A percentile compares a stretch with the other conserved stretches of the same genome.
Evolutionary conservation across 225 moss, liverwort and hornwort species (phyloP).

Genomic region (Polytrichum formosum): DNA sequence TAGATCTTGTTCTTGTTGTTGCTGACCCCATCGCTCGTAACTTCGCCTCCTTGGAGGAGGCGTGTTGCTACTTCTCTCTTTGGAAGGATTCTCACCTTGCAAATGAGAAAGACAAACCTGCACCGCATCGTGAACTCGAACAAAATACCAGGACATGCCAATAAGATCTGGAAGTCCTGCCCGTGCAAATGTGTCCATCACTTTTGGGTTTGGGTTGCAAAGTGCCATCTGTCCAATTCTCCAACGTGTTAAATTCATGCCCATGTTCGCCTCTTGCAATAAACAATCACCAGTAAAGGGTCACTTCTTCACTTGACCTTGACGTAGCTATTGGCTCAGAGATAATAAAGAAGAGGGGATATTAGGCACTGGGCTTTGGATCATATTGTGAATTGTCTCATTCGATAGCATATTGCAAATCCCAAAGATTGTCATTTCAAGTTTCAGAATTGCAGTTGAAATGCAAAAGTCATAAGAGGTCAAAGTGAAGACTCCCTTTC

Average conservation of each 20-base stretch:
- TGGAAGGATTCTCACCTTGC: slow-evolving; percentile 25
- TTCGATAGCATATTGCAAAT: no score
- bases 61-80: background rate
- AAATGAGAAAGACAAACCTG: slow-evolving; percentile 71
- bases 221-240: slow-evolving; percentile 68
- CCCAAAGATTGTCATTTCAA: no score
- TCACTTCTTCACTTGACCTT: no score
- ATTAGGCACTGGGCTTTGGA: no score
- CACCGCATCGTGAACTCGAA: slow-evolving; percentile 94
- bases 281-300: no score
- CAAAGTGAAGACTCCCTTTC: no score
- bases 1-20: slow-evolving; percentile 16
- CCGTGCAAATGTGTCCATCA: slow-evolving; percentile 71
- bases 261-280: background rate
- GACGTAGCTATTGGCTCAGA: no score
- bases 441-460: no score
- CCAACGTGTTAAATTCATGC: background rate
- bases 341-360: no score
- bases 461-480: no score
- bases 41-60: slow-evolving; percentile 17
- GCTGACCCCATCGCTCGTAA: slow-evolving; percentile 27
- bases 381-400: no score
- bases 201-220: slow-evolving; percentile 79
- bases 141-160: slow-evolving; percentile 82
- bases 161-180: slow-evolving; percentile 85